Percentiles rank a stretch among this genome's conserved stretches.
phyloP scores from a whole-genome alignment of 2,329 filamentous ascomycete genomes.

The Diplodia mutila region DNA sequence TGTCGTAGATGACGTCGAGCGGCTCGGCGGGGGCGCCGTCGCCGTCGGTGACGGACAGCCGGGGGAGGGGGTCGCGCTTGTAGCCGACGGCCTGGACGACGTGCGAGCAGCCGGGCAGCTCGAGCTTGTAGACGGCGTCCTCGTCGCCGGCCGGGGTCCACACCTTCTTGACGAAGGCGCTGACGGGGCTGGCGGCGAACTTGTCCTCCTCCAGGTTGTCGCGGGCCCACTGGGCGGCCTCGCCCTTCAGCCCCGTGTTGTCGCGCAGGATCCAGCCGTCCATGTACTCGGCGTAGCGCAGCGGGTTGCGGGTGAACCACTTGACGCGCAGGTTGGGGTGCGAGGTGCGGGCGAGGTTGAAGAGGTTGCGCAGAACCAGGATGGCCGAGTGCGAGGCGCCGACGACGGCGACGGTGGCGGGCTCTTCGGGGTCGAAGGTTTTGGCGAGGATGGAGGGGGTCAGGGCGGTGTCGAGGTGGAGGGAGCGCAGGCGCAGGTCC shows the following conservation, averaged over 20 bases:
- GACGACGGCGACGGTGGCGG: conserved; percentile 58
- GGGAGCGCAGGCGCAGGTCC: conserved; percentile 44
- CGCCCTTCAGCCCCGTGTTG: conserved; percentile 68
- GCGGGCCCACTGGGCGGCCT: conserved; percentile 62
- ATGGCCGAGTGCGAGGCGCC: conserved; percentile 68
- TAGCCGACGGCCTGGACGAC: conserved; percentile 66
- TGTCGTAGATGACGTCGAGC: conserved; percentile 35
- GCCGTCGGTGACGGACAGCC: conserved; percentile 44
- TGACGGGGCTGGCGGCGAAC: conserved; percentile 39
- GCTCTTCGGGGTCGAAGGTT: conserved; percentile 42
- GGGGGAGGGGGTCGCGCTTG: conserved; percentile 54
- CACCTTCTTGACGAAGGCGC: conserved; percentile 35
- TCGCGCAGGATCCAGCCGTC: conserved; percentile 68
- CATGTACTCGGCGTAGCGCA: conserved; percentile 65
- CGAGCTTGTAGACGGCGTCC: conserved; percentile 47
- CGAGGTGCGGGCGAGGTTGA: conserved; percentile 55
- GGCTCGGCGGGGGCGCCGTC: conserved; percentile 37
- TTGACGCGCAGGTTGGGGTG: conserved; percentile 60
- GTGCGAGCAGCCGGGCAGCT: conserved; percentile 57
- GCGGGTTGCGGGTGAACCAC: conserved; percentile 64
- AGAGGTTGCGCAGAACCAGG: conserved; percentile 64
- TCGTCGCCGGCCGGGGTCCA: conserved; percentile 54
- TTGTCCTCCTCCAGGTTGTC: conserved; percentile 58
- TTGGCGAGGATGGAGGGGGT: conserved; percentile 55
- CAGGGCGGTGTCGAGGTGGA: conserved; percentile 61